Evolutionary conservation across 768 basidiomycete genomes (phyloP), one percentile per base, ranked within the genome.

Genomic region (Omphalotus guepiniiformis): DNA sequence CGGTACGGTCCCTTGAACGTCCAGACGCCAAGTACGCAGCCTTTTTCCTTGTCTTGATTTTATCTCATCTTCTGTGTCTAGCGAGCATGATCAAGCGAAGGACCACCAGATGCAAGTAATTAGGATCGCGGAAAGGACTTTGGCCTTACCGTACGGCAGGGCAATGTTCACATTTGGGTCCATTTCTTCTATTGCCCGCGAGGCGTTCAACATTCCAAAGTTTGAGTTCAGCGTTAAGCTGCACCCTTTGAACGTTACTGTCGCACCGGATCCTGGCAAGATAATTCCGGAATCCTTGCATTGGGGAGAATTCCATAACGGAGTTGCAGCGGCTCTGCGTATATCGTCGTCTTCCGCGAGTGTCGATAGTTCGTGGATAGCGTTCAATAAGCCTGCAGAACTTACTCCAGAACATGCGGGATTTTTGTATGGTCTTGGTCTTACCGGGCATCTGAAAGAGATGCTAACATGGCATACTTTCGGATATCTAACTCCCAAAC

Each of bases 251-350:
- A 88, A 88, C 56, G 63, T 82, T 29, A 70, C 74, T 7, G 74
- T 84, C 26, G 63, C 75, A 13, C 81, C 84, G 1, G 89, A 91
- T 49, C 60, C 72, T n/a, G 83, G 83, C 16, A 88, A 90, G 61
- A 78, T 93, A 49, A 72, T 78, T 0, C 55, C 66, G 1, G 94
- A 97, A 35, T 84, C 83, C 25, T 65, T 80, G 4, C 78, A 74
- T 42, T 99, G 95, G 96, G 93, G 90, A n/a, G 89, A 94, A 51
- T 99, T 99, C 66, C 93, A 98, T 65, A 93, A 95, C 53, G 96
- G 96, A 8, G 95, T 96, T 0, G 92, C 93, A 6, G 89, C 92
- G 3, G 96, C 87, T 2, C 65, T 99, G 36, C 83, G 90, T 6
- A 82, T 97, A 41, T 82, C 86, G 0, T 82, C 88, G 0, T 75